Evolutionary conservation across 257 asterid genomes (phyloP), one percentile per base, ranked within the genome.

Genomic region (Nicotiana benthamiana): DNA sequence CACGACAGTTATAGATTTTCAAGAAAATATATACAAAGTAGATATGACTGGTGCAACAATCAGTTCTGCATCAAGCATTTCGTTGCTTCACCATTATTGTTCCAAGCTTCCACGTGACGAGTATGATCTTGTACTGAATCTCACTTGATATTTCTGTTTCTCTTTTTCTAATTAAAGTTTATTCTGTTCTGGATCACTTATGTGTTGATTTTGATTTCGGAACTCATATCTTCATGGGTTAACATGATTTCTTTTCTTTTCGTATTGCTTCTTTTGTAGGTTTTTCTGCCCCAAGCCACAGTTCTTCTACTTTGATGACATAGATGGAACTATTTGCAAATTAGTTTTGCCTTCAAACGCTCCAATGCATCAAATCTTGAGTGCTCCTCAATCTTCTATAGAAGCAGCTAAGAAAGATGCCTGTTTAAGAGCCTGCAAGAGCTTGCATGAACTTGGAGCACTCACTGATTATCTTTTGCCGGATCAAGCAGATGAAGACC

Each of bases 41-140:
- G 95, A 89, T 75, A 43, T 26, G 34, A 96, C 99, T 51, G 96
- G 97, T 34, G 99, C 99, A 80, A 96, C 94, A 40, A 86, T 96
- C 85, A 89, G 99, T 87, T 83, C 91, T 60, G 88, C 88, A 40
- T 86, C 83, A 81, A 96, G 99, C 88, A 77, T 96, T 81, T 88
- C 98, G 2, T 88, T 96, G 90, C 90, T 96, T 84, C 96, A 94
- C 85, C 97, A 74, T 80, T 96, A 92, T 86, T 96, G 99, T 85
- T 91, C 99, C 65, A 94, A 90, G 83, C 97, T 96, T 83, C 96
- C 95, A 48, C 99, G 83, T 83, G 99, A 96, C 66, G 98, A 94
- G 99, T 96, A 96, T 79, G 96, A 79, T 83, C 80, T 79, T 80
- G 30, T 79, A 80, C 82, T 62, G 57, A 7, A 63, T 70, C 43